Evolutionary conservation across 805 yeast species (phyloP).

Genomic region (Metschnikowia orientalis): DNA sequence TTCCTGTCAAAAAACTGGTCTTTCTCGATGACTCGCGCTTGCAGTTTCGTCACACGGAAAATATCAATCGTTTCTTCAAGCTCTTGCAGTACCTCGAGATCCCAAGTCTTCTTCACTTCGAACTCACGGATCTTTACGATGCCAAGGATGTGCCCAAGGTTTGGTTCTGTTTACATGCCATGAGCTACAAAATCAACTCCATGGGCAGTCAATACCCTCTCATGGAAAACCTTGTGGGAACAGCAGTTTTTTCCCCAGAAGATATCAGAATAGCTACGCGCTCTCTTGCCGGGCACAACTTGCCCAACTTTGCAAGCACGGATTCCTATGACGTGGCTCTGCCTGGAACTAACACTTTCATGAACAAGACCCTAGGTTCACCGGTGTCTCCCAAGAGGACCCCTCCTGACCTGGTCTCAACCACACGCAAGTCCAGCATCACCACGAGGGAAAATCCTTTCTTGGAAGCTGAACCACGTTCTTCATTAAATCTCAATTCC

Average conservation of each 20-base stretch:
- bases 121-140: slow-evolving; percentile 88
- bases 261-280: slow-evolving; percentile 70
- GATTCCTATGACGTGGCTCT: slow-evolving; percentile 25
- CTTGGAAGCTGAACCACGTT: neutral
- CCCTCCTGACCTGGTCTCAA: neutral
- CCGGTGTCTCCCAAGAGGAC: slow-evolving; percentile 1
- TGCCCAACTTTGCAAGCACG: slow-evolving; percentile 67
- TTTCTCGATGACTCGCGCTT: slow-evolving; percentile 54
- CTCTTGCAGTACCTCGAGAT: slow-evolving; percentile 66
- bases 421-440: neutral
- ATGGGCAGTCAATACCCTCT: slow-evolving; percentile 51
- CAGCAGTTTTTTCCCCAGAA: slow-evolving; percentile 56
- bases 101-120: slow-evolving; percentile 87
- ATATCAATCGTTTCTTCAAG: slow-evolving; percentile 76
- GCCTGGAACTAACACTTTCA: slow-evolving; percentile 15
- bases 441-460: neutral
- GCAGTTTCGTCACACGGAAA: slow-evolving; percentile 89
- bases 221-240: slow-evolving; percentile 60
- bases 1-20: slow-evolving; percentile 56
- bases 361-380: slow-evolving; percentile 16
- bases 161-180: slow-evolving; percentile 86
- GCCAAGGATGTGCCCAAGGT: slow-evolving; percentile 90
- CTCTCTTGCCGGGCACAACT: slow-evolving; percentile 57
- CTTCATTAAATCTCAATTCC: too few species aligned
- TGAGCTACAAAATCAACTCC: slow-evolving; percentile 66